Evolutionary conservation across 208 protist species (phyloP), one percentile per base, ranked within the genome.

Genomic region (Crithidia sp.): DNA sequence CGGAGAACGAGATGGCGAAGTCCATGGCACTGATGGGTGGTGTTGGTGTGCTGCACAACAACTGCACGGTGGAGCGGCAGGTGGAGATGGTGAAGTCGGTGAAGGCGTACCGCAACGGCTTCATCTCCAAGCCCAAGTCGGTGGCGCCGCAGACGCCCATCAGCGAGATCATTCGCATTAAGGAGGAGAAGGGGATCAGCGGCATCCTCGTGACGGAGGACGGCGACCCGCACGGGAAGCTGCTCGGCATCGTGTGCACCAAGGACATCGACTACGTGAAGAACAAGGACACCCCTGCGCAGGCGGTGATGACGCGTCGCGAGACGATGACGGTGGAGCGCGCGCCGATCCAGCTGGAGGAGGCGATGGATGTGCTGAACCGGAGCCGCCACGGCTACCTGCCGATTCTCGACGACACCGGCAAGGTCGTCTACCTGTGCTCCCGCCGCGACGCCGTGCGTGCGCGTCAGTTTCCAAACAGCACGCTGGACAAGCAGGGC

Each of bases 181-280:
- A 99, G 71, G 74, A 83, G 36, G 86, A 88, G 47, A 91, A 93
- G 70, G 97, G 98, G 40, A 99, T 99, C 85, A 97, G 93, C 41
- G 98, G 98, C 58, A 98, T 99, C 74, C 93, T 98, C 14, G 96
- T 99, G 44, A 99, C 98, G 7, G 95, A 98, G 45, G 91, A 84
- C 60, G 98, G 98, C 55, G 77, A 89, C 64, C 93, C 98, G 59
- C 86, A 97, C 71, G 91, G 94, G 41, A 96, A 98, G 82, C 86
- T 99, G 8, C 77, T 99, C 17, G 98, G 98, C 60, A 98, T 99
- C 16, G 96, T 99, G 39, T 99, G 97, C 72, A 88, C 88, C 17
- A 97, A 98, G 74, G 98, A 99, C 77, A 95, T 99, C 61, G 98
- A 99, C 88, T 99, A 99, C 79, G 84, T 99, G 39, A 91, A 96